Base-by-base conservation (phyloP, 1,284 basidiomycete genomes). In the Apiotrichum gracile region DNA sequence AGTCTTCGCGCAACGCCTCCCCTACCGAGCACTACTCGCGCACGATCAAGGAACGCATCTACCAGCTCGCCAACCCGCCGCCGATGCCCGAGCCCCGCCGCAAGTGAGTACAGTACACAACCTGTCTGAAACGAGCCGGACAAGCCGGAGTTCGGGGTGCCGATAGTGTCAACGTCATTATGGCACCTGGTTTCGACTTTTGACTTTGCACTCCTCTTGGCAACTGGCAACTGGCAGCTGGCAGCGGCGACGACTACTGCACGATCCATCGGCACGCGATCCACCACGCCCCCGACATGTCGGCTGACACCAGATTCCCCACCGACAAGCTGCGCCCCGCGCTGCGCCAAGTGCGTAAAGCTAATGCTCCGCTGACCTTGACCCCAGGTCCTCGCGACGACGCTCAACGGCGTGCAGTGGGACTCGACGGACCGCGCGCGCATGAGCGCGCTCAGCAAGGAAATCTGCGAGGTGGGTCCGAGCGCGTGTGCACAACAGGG, bases 401-500 rank as follows among this genome's bases (percentile, higher is more conserved):
- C 61, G 25, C 54, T 68, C 34, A 22, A 9, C 57, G 64, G 61
- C 13, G 62, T 58, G 3, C 34, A 37, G n/a, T 71, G 69, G 68
- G 67, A 71, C 49, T 38, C 56, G 17, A 42, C 35, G 16, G 69
- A 73, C 59, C 60, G 62, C 46, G 39, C 56, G 4, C 53, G 49
- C 31, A 70, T 70, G 68, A 49, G 63, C 29, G 43, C 47, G 17
- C 60, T 59, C 31, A 62, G 58, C 39, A 73, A 73, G 52, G 66
- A 70, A 43, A 64, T 73, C 21, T 69, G 69, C 37, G 68, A 71
- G 60, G 70, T 72, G 57, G 22, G 69, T 58, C 35, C 21, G n/a
- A n/a, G 4, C 26, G 40, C 27, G n/a, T 5, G 5, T 37, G n/a
- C n/a, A n/a, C n/a, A n/a, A n/a, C n/a, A n/a, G n/a, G n/a, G n/a